These are phyloP conservation scores for Cryptococcus sp. DNA, from an alignment of 1,284 basidiomycete species.

Conservation along the genomic window DNA sequence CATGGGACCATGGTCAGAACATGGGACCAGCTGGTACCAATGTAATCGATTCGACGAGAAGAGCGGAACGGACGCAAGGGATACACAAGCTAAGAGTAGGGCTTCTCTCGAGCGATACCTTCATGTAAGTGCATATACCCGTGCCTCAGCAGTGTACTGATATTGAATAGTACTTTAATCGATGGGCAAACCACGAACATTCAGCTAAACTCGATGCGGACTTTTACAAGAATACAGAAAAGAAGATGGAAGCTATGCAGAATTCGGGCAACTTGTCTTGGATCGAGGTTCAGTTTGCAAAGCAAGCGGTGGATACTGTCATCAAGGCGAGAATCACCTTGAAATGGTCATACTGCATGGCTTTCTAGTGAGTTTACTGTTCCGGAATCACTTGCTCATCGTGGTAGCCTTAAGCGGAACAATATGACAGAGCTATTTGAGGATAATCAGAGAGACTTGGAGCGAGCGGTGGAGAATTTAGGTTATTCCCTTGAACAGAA, in stretches of 20 bases:
- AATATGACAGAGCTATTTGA: conserved; percentile 96
- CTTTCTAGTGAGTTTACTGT: conserved; percentile 64
- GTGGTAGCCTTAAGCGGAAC: conserved; percentile 57
- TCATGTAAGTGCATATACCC: conserved; percentile 60
- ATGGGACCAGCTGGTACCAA: conserved; percentile 95
- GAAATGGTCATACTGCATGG: conserved; percentile 99
- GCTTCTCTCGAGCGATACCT: conserved; percentile 90
- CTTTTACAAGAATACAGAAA: conserved; percentile 89
- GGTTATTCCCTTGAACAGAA: conserved; percentile 87
- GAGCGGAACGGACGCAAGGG: conserved; percentile 78
- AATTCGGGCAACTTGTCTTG: conserved; percentile 83
- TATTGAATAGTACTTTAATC: conserved; percentile 77
- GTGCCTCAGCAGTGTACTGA: not conserved
- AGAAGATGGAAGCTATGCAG: conserved; percentile 99
- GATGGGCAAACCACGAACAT: conserved; percentile 98
- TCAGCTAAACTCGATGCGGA: conserved; percentile 92
- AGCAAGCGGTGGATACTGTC: conserved; percentile 89
- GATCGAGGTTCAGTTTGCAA: conserved; percentile 99
- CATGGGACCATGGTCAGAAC: conserved; percentile 90
- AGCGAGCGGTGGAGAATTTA: conserved; percentile 89
- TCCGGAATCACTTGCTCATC: not conserved
- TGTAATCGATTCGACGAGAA: conserved; percentile 98
- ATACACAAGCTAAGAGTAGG: conserved; percentile 80
- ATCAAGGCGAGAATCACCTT: conserved; percentile 89
- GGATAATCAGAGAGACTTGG: conserved; percentile 94